phyloP scores from a whole-genome alignment of 2,329 filamentous ascomycete species.

The Myriosclerotinia curreyana region DNA sequence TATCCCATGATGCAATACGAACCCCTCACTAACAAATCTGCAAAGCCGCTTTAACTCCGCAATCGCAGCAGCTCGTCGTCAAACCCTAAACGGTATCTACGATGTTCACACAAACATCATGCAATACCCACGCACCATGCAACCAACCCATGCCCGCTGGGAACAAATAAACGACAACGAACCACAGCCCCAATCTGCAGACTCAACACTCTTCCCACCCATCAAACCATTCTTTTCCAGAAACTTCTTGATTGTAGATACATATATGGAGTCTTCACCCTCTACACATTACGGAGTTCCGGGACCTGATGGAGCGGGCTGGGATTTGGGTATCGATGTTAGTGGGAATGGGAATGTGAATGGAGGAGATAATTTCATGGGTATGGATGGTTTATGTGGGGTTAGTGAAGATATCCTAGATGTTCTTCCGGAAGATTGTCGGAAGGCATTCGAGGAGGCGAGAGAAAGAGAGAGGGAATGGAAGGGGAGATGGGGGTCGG shows the following conservation, averaged over 20 bases:
- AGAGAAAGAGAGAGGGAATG: constrained; percentile 64
- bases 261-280: constrained; percentile 55
- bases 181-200: constrained; percentile 12
- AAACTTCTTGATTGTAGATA: constrained; percentile 62
- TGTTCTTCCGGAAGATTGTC: constrained; percentile 67
- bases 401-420: constrained; percentile 64
- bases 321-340: constrained; percentile 43
- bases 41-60: constrained; percentile 77
- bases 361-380: neutral
- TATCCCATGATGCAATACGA: constrained; percentile 21
- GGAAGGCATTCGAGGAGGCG: constrained; percentile 67
- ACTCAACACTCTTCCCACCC: constrained; percentile 47
- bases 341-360: neutral
- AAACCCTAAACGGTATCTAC: constrained; percentile 75
- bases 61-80: constrained; percentile 61
- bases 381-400: constrained; percentile 55
- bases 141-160: constrained; percentile 82
- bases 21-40: neutral
- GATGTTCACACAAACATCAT: constrained; percentile 92
- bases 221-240: constrained; percentile 57
- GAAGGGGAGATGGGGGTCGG: constrained; percentile 71
- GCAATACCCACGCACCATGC: constrained; percentile 83
- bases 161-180: constrained; percentile 59
- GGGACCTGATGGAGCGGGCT: constrained; percentile 52
- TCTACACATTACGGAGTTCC: constrained; percentile 54